A percentile compares a stretch with the other conserved stretches of the same genome.
Conservation (phyloP, 768 basidiomycete genomes). For the Albatrellus ellisii region DNA sequence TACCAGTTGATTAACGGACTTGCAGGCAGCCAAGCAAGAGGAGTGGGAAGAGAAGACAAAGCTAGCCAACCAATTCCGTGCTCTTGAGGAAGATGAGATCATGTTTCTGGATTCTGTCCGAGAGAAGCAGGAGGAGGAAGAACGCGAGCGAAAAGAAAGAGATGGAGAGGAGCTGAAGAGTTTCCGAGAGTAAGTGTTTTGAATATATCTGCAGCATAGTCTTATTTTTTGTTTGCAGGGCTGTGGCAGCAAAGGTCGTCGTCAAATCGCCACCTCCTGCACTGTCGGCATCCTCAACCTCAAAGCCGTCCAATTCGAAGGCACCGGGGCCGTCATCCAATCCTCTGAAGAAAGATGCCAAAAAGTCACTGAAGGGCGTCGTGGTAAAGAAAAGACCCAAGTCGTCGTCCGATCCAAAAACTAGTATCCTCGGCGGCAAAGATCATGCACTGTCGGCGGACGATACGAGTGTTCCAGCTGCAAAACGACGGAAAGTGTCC, state of each 20-base stretch:
- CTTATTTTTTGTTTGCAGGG: constrained; percentile 23
- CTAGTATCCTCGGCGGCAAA: constrained; percentile 12
- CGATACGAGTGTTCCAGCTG: constrained; percentile 6
- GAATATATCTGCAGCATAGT: neutral
- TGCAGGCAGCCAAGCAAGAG: constrained; percentile 77
- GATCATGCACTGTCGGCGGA: neutral
- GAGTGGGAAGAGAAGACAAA: constrained; percentile 90
- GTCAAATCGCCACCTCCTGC: constrained; percentile 25
- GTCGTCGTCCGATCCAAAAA: constrained; percentile 11
- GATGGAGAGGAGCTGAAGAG: constrained; percentile 70
- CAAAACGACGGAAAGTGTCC: constrained; percentile 49
- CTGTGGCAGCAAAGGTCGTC: constrained; percentile 58
- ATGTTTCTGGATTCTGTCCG: constrained; percentile 77
- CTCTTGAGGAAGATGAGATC: constrained; percentile 82
- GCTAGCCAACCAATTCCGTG: constrained; percentile 80
- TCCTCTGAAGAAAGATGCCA: constrained; percentile 44
- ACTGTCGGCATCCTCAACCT: constrained; percentile 10
- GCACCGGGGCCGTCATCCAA: constrained; percentile 19
- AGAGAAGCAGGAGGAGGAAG: constrained; percentile 64
- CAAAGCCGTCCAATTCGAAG: constrained; percentile 12
- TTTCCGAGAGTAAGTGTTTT: constrained; percentile 54
- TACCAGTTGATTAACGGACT: neutral
- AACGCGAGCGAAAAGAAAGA: constrained; percentile 55
- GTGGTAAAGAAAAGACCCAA: constrained; percentile 69
- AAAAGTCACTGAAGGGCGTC: constrained; percentile 64